Conservation (phyloP, 768 basidiomycete species). For the Dioszegia aurantiaca region DNA sequence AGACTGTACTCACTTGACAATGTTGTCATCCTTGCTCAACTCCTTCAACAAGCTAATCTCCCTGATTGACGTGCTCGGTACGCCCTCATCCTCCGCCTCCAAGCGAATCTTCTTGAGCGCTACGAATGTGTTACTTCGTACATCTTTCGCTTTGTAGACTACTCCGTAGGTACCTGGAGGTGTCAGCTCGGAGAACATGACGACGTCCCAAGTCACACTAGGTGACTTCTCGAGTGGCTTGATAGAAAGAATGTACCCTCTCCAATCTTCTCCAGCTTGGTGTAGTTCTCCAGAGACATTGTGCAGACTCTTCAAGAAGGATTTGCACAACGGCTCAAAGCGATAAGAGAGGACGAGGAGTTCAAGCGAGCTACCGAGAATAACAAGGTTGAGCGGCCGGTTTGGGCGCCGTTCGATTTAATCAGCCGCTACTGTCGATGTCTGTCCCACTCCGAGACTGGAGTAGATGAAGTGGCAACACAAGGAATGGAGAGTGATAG, state of each 20-base stretch:
- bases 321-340: too few species aligned
- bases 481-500: too few species aligned
- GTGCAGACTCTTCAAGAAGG: not conserved
- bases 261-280: conserved; percentile 94
- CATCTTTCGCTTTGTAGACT: conserved; percentile 92
- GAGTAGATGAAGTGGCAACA: too few species aligned
- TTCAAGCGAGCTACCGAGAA: too few species aligned
- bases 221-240: too few species aligned
- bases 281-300: conserved; percentile 64
- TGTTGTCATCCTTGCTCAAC: conserved; percentile 83
- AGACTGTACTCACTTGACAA: conserved; percentile 65
- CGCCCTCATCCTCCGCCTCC: conserved; percentile 97
- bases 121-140: conserved; percentile 73
- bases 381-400: too few species aligned
- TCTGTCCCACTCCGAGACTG: too few species aligned
- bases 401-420: too few species aligned
- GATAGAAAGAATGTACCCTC: conserved; percentile 61
- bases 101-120: conserved; percentile 98
- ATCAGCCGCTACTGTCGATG: too few species aligned
- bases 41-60: conserved; percentile 98
- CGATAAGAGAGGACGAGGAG: too few species aligned
- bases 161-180: conserved; percentile 89
- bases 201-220: too few species aligned
- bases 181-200: not conserved
- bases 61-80: conserved; percentile 94